Conservation (phyloP, 2,329 filamentous ascomycete genomes). For the Epichloe uncinata region DNA sequence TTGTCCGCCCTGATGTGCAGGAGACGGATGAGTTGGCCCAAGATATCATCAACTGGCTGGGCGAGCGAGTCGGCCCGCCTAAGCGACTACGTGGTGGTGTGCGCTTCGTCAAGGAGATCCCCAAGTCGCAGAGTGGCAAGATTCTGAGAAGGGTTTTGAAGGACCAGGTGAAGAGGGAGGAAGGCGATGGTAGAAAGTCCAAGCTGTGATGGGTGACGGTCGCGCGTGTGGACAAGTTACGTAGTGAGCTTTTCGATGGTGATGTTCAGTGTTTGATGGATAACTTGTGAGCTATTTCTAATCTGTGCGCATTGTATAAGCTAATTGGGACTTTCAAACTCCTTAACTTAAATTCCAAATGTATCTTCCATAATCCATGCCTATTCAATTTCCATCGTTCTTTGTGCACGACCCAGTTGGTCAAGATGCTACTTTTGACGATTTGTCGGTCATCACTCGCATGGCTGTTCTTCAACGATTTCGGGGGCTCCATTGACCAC, state of each 20-base stretch:
- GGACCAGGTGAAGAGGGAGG: constrained; percentile 24
- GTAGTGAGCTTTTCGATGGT: neutral
- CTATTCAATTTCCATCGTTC: too few relatives aligned
- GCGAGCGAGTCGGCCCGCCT: constrained; percentile 46
- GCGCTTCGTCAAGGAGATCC: constrained; percentile 51
- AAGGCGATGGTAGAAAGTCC: constrained; percentile 14
- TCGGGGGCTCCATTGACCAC: neutral
- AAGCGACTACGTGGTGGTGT: constrained; percentile 63
- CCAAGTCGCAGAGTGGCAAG: constrained; percentile 51
- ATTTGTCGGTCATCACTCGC: too few relatives aligned
- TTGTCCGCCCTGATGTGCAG: constrained; percentile 22
- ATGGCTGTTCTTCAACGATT: too few relatives aligned
- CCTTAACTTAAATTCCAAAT: too few relatives aligned
- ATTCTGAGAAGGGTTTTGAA: constrained; percentile 37
- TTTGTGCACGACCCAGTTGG: too few relatives aligned
- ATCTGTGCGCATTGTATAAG: neutral
- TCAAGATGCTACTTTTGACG: too few relatives aligned
- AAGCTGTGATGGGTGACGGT: constrained; percentile 20
- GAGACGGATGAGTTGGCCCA: constrained; percentile 19
- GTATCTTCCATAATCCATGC: too few relatives aligned
- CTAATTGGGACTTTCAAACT: too few relatives aligned
- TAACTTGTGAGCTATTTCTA: too few relatives aligned
- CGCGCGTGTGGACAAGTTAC: neutral
- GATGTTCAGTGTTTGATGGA: neutral
- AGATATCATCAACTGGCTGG: constrained; percentile 27